These are phyloP conservation scores for Psilocybe azurescens DNA, from an alignment of 768 basidiomycete species.

Conservation along the genomic window DNA sequence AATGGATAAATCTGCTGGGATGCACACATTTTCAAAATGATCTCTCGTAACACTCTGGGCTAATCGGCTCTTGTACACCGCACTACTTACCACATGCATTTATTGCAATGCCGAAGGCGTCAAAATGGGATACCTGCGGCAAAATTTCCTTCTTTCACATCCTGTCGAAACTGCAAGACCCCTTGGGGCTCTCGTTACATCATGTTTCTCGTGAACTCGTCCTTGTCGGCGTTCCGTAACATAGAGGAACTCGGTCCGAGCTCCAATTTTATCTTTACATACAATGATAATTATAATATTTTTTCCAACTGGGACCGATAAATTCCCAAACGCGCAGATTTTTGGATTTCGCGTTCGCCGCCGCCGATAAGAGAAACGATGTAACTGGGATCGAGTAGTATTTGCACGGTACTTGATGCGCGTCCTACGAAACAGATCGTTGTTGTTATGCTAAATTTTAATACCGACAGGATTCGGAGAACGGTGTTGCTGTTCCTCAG, in stretches of 20 bases:
- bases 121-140: background rate
- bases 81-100: background rate
- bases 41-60: too few relatives aligned
- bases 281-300: background rate
- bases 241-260: background rate
- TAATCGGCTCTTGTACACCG: too few relatives aligned
- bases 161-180: background rate
- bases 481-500: background rate
- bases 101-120: background rate
- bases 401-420: too few relatives aligned
- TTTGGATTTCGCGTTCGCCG: background rate
- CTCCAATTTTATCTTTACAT: background rate
- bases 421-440: background rate
- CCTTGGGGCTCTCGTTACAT: background rate
- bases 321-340: background rate
- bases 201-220: background rate
- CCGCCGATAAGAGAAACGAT: background rate
- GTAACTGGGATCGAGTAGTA: too few relatives aligned
- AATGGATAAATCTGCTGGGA: background rate
- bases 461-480: background rate
- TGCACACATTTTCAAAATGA: too few relatives aligned
- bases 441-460: background rate
- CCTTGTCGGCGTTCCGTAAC: background rate
- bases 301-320: background rate
- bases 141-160: background rate